Conservation (phyloP, 192 early-diverging fungal species). For the Coemansia sp. region DNA sequence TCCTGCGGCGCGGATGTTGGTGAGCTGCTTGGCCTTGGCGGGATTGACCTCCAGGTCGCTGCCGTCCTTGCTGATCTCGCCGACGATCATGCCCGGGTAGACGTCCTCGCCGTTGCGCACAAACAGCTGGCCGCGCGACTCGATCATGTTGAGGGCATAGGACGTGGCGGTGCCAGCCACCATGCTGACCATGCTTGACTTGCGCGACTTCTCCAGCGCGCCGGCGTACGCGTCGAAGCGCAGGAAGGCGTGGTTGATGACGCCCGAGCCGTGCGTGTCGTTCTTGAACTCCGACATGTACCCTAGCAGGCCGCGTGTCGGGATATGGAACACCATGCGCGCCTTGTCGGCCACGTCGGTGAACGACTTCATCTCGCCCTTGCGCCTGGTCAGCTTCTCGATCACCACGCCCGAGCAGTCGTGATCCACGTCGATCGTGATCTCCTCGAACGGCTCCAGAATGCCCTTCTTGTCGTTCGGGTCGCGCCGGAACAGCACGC, state of each 20-base stretch:
- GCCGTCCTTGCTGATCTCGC: constrained; percentile 73
- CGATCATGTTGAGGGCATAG: constrained; percentile 73
- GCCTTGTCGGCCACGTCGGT: constrained; percentile 70
- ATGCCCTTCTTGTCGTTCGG: constrained; percentile 56
- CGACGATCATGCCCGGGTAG: constrained; percentile 86
- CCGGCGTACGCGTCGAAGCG: constrained; percentile 74
- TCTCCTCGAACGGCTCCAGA: constrained; percentile 82
- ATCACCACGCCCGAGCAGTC: constrained; percentile 73
- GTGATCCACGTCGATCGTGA: constrained; percentile 77
- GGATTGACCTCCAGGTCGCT: constrained; percentile 83
- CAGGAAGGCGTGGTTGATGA: constrained; percentile 76
- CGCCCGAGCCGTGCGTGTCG: constrained; percentile 81
- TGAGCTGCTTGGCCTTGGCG: constrained; percentile 75
- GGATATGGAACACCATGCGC: constrained; percentile 75
- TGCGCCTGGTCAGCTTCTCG: constrained; percentile 81
- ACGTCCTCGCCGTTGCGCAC: constrained; percentile 70
- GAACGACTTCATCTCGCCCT: constrained; percentile 78
- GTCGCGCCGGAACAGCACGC: constrained; percentile 73
- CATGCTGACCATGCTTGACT: constrained; percentile 74
- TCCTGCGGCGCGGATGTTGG: constrained; percentile 74
- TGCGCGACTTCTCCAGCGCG: constrained; percentile 70
- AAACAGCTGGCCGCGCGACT: constrained; percentile 80
- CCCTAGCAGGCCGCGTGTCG: constrained; percentile 79
- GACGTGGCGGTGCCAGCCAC: constrained; percentile 66
- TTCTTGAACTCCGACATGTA: constrained; percentile 88